Evolutionary conservation across 2,329 filamentous ascomycete species (phyloP), one percentile per base, ranked within the genome.

Genomic region (Aureobasidium pullulans): DNA sequence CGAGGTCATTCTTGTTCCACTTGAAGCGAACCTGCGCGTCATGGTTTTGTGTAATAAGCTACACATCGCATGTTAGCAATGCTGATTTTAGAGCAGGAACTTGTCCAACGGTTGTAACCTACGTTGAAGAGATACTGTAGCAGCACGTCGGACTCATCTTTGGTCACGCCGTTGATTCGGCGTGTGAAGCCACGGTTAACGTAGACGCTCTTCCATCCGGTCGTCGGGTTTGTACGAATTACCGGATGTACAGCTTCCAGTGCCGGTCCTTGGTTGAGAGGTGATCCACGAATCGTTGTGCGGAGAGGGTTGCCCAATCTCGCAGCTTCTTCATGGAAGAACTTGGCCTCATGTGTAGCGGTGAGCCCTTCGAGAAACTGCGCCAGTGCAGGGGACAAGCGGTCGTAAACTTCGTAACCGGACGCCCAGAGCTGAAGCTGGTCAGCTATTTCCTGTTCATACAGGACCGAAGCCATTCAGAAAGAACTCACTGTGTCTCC

Each of bases 21-120:
- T 81, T 78, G 66, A 86, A 84, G 16, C 87, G 79, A 6, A 82
- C 85, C 65, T 90, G 86, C 61, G 87, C 77, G 70, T 91, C 88
- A 43, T 87, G 85, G 6, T 78, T 83, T 1, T 80, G 81, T 2
- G 78, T 71, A 6, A 84, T 64, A n/a, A 67, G 72, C 65, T 82
- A 79, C 36, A 81, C 81, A 4, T 29, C 19, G 6, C 15, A 16
- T 9, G 3, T 56, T 29, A 56, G 52, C 4, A 19, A 54, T 29
- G 50, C 28, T 47, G 10, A 46, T 31, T 6, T 4, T 6, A 43
- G 40, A 11, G 37, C 32, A 46, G 11, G 11, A n/a, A 15, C 28
- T 6, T 40, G 15, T 10, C 11, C n/a, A 1, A 31, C 23, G 2
- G 23, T 23, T 42, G 43, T 32, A 13, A 42, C 56, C 44, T 16